phyloP scores from a whole-genome alignment of 192 early-diverging fungal genomes.

The Jimgerdemannia flammicorona region DNA sequence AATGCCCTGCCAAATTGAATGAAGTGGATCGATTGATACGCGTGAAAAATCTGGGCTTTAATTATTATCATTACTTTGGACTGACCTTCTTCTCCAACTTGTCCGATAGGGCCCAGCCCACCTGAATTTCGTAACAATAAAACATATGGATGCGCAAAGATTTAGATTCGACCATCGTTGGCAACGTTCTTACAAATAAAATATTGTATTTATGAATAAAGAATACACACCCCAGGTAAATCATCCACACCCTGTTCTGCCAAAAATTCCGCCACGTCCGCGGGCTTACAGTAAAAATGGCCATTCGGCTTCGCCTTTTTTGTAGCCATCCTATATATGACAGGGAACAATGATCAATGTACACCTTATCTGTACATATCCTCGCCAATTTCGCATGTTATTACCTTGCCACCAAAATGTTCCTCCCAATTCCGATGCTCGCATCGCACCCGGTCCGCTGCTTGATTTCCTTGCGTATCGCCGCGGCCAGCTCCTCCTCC shows the following conservation, averaged over 20 bases:
- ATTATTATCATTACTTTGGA: neutral
- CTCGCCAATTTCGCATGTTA: slow-evolving; percentile 1
- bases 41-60: no score
- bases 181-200: neutral
- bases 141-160: neutral
- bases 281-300: slow-evolving; percentile 22
- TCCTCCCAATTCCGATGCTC: slow-evolving; percentile 75
- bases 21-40: no score
- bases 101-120: slow-evolving; percentile 50
- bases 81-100: slow-evolving; percentile 33
- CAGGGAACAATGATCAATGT: neutral
- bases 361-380: neutral
- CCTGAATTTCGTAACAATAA: slow-evolving; percentile 24
- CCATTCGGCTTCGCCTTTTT: slow-evolving; percentile 71
- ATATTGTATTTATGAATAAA: neutral
- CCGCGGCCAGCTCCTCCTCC: slow-evolving; percentile 46
- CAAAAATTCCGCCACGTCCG: slow-evolving; percentile 15
- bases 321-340: slow-evolving; percentile 50
- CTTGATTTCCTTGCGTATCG: slow-evolving; percentile 48
- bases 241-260: slow-evolving; percentile 30
- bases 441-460: slow-evolving; percentile 55
- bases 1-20: neutral
- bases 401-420: slow-evolving; percentile 66
- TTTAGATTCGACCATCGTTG: neutral
- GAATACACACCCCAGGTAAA: slow-evolving; percentile 41